These are phyloP conservation scores for Fusarium camptoceras DNA, from an alignment of 2,329 filamentous ascomycete genomes.

Conservation along the genomic window DNA sequence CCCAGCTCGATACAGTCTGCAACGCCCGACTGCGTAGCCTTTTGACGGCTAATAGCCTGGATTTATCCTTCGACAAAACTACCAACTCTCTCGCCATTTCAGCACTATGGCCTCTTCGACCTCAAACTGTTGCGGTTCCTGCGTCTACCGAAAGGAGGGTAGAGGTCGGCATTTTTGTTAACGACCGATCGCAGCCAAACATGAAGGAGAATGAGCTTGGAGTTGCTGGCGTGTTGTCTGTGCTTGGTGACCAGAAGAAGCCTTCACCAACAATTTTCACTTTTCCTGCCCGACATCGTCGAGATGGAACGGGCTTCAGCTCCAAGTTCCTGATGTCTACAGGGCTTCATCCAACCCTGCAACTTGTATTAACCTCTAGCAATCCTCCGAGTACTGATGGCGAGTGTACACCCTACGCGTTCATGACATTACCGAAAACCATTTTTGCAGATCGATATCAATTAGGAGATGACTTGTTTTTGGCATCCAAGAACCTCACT, in stretches of 20 bases:
- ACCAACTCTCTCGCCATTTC: constrained; percentile 74
- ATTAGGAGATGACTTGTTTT: constrained; percentile 79
- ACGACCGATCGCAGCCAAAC: constrained; percentile 65
- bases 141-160: constrained; percentile 65
- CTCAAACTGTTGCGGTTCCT: constrained; percentile 56
- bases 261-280: constrained; percentile 84
- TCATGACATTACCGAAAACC: constrained; percentile 82
- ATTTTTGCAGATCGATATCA: constrained; percentile 93
- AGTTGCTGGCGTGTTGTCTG: constrained; percentile 80
- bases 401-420: constrained; percentile 80
- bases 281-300: constrained; percentile 82
- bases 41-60: constrained; percentile 71
- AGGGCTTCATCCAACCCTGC: constrained; percentile 85
- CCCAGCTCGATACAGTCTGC: constrained; percentile 61
- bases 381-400: constrained; percentile 63
- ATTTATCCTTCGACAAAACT: constrained; percentile 80
- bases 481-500: constrained; percentile 82
- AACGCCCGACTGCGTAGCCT: constrained; percentile 57
- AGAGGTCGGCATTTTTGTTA: constrained; percentile 83
- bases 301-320: constrained; percentile 68
- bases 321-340: constrained; percentile 75
- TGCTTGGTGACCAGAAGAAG: constrained; percentile 79
- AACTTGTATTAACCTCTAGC: constrained; percentile 70
- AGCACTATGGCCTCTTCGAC: constrained; percentile 68
- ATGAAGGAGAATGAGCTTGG: constrained; percentile 79